Evolutionary conservation across 23 red algal genomes (phyloP).

Genomic region (Rhodosorus marinus): DNA sequence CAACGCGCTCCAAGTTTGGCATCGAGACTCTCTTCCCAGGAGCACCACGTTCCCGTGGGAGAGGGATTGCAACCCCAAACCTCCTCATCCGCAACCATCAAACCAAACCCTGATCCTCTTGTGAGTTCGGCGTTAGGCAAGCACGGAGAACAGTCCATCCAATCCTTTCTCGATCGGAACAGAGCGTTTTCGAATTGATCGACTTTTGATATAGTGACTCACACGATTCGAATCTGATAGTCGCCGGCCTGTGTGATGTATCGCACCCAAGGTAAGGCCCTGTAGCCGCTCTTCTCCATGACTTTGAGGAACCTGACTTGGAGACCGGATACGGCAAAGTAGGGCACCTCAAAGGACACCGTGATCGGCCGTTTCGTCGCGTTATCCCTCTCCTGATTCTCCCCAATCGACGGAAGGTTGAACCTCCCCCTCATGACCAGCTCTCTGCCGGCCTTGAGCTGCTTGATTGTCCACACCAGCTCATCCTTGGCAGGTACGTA

Average conservation of each 20-base stretch:
- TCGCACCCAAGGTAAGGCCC: slow-evolving; percentile 84
- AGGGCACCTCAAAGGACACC: slow-evolving; percentile 91
- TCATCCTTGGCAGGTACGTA: slow-evolving; percentile 80
- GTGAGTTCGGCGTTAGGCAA: too few species aligned
- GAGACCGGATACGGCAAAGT: slow-evolving; percentile 80
- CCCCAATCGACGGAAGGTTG: slow-evolving; percentile 55
- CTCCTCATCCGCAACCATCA: too few species aligned
- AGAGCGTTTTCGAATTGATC: too few species aligned
- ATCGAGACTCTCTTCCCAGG: too few species aligned
- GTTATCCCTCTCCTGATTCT: slow-evolving; percentile 28
- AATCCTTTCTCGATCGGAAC: too few species aligned
- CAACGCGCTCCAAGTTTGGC: too few species aligned
- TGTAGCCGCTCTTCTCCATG: slow-evolving; percentile 58
- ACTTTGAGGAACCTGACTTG: slow-evolving; percentile 97
- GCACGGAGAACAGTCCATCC: too few species aligned
- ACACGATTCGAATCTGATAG: slow-evolving; percentile 65
- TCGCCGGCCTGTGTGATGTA: slow-evolving; percentile 80
- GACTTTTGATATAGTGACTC: neutral
- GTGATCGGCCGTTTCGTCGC: slow-evolving; percentile 55
- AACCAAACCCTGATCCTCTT: too few species aligned
- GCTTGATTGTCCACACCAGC: slow-evolving; percentile 72
- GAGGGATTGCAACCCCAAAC: too few species aligned
- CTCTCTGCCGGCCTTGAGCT: slow-evolving; percentile 74
- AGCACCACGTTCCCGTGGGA: too few species aligned
- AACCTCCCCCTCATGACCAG: slow-evolving; percentile 67